Conservation (phyloP, 2,329 filamentous ascomycete species). For the Fusarium beomiforme region DNA sequence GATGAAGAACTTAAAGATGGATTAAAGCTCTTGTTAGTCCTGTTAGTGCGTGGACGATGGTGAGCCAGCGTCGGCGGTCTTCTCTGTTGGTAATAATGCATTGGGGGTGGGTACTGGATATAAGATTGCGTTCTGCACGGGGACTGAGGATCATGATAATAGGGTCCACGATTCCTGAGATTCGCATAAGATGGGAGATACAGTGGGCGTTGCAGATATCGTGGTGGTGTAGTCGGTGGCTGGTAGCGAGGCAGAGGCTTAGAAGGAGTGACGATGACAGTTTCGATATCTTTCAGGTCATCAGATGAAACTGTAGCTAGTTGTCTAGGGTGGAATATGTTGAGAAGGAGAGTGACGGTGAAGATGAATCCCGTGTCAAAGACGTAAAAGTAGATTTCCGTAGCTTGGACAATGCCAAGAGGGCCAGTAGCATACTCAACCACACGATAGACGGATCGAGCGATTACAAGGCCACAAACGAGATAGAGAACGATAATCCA, state of each 20-base stretch:
- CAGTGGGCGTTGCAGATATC: neutral
- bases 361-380: constrained; percentile 50
- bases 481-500: constrained; percentile 37
- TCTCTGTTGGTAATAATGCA: constrained; percentile 18
- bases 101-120: constrained; percentile 6
- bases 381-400: constrained; percentile 49
- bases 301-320: neutral
- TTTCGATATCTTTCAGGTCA: neutral
- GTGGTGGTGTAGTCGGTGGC: neutral
- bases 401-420: constrained; percentile 43
- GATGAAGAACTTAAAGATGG: constrained; percentile 9
- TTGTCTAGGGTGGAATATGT: constrained; percentile 20
- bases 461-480: constrained; percentile 46
- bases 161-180: neutral
- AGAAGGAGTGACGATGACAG: neutral
- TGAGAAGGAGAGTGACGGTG: constrained; percentile 28
- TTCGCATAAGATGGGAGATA: constrained; percentile 1
- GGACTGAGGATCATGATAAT: neutral
- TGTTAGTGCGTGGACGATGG: constrained; percentile 12
- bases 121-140: neutral
- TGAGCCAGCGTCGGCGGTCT: neutral
- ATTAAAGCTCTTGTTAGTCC: constrained; percentile 17
- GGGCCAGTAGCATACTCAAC: constrained; percentile 52
- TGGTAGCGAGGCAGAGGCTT: neutral
- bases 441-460: constrained; percentile 52